Base-by-base conservation (phyloP, 78 protist genomes). In the Polysphondylium violaceum region DNA sequence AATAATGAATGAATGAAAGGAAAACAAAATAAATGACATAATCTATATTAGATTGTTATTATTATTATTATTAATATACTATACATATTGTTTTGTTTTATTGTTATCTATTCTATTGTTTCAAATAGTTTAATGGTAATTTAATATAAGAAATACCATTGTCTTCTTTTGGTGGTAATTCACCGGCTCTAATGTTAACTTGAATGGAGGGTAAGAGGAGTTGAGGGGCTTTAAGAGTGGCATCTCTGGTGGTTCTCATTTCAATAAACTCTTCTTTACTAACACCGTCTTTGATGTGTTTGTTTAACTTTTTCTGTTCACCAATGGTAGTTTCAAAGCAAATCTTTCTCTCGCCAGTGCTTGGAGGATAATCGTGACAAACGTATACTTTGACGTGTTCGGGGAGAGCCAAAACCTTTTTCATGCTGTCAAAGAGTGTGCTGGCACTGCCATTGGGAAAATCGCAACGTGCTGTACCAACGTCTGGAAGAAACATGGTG, bases 391-490 rank as follows among this genome's bases (percentile, higher is more conserved):
- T 31, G 4, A 61, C 73, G 14, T 50, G 19, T 29, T 61, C 78
- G 33, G 92, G 92, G 7, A 94, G 44, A 3, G 76, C 44, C 3
- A 88, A 65, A 31, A 94, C 31, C 81, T 87, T 87, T 60, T 94
- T 72, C 58, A 88, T 72, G 25, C 92, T 81, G 4, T 69, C 72
- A 25, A 23, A 94, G 19, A 94, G 40, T 0, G 33, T 38, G 35
- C n/a, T 33, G 1, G 93, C 85, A 9, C 68, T 36, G 19, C 96
- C 96, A 25, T 81, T 86, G 25, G 96, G 96, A 33, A 94, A 94
- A 60, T 94, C 96, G 21, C 94, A 87, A 31, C 96, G 74, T 5
- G 96, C 96, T 25, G 90, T 88, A 38, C 96, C 96, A 59, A 75
- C 88, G 58, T 93, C 96, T 38, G 96, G 96, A 76, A 86, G 67